Base-by-base conservation (phyloP, 1,284 basidiomycete species). In the Puccinia hordei region DNA sequence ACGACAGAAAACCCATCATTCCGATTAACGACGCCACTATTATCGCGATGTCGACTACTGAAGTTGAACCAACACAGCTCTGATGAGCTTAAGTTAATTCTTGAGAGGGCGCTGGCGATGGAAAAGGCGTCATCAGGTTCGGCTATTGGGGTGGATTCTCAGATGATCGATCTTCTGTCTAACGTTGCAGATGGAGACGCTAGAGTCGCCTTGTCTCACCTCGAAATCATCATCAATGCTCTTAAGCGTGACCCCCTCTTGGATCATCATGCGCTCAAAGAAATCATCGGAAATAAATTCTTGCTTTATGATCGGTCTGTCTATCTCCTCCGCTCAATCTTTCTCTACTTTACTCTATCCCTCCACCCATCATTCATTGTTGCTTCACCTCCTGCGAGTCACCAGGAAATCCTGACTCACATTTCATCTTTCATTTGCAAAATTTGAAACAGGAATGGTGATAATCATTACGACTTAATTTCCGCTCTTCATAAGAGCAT, bases 1-100 rank as follows among this genome's bases (percentile, higher is more conserved):
- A 96, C 94, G 2, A 96, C 94, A 0, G 94, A 96, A 85, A 96
- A 96, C 83, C 94, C 94, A 0, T 93, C 92, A 0, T 96, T 95
- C 87, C 79, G 84, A 33, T 86, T 93, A 59, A 92, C 90, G 72
- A 89, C 89, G 49, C 92, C 93, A 4, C 87, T 95, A 51, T 86
- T 94, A 53, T 93, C 92, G 83, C 90, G 93, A 65, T 93, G 93
- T 86, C 89, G 92, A n/a, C 86, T 87, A 17, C 85, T 33, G 75
- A 81, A 69, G 81, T 82, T 35, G 74, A 84, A 41, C 82, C 33
- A 49, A 81, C 75, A 83, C 85, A 35, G 81, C 85, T 1, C 73
- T 72, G 27, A 83, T 82, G 22, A 83, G 83, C 15, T 68, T 82
- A 24, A 73, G 15, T 6, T 76, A 80, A 69, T 83, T 38, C 51